Evolutionary conservation across 495 filamentous ascomycete species (phyloP).

Genomic region (Neurospora tetraspora): DNA sequence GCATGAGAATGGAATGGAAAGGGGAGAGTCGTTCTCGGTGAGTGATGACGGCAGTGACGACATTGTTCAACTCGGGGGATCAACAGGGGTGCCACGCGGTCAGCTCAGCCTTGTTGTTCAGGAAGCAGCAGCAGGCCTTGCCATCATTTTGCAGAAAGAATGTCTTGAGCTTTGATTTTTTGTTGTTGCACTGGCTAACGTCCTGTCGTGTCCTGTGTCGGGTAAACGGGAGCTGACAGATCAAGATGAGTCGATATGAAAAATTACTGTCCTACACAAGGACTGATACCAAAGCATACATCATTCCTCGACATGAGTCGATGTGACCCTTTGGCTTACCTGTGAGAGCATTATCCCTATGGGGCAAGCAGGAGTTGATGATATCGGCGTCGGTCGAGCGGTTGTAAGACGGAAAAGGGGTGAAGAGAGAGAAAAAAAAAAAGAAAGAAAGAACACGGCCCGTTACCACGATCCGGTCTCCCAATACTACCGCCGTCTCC

Average conservation of each 20-base stretch:
- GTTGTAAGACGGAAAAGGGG: neutral
- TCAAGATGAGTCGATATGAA: neutral
- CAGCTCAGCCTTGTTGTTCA: neutral
- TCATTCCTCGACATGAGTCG: neutral
- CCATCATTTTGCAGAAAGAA: neutral
- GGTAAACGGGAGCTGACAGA: neutral
- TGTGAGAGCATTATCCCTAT: neutral
- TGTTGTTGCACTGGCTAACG: neutral
- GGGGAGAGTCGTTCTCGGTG: neutral
- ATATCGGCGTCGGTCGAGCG: neutral
- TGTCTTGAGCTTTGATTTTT: neutral
- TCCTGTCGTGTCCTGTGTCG: too few species aligned
- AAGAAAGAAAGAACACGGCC: neutral
- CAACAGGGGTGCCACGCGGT: neutral
- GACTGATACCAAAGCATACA: neutral
- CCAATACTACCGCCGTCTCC: constrained; percentile 1
- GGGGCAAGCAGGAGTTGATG: neutral
- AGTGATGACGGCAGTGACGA: neutral
- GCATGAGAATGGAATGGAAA: neutral
- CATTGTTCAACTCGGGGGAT: neutral
- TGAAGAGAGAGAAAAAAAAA: neutral
- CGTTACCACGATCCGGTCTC: neutral
- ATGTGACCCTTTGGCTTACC: neutral
- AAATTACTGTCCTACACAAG: neutral
- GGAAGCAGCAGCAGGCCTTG: neutral